Conservation (phyloP, 139 green algal species). For the Asterochloris erici region DNA sequence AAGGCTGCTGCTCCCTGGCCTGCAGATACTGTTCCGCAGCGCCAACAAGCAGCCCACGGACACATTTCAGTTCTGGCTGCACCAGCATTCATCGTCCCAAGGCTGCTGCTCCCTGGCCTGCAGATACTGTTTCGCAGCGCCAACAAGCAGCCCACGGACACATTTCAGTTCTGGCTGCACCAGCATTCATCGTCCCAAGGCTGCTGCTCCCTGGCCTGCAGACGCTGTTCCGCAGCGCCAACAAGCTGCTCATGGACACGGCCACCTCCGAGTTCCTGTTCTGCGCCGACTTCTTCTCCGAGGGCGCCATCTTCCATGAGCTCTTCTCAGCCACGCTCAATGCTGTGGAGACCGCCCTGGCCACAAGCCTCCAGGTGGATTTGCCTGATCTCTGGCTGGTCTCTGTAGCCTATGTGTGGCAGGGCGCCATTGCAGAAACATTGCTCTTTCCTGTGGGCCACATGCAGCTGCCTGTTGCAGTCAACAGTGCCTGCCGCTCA, state of each 20-base stretch:
- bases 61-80: slow-evolving; percentile 32
- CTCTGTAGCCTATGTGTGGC: too few relatives aligned
- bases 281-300: slow-evolving; percentile 90
- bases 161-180: slow-evolving; percentile 11
- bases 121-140: slow-evolving; percentile 82
- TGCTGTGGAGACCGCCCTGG: slow-evolving; percentile 74
- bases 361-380: slow-evolving; percentile 45
- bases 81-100: neutral
- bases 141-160: slow-evolving; percentile 93
- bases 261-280: slow-evolving; percentile 90
- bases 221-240: slow-evolving; percentile 84
- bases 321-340: slow-evolving; percentile 64
- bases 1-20: neutral
- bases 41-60: slow-evolving; percentile 92
- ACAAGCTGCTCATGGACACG: slow-evolving; percentile 96
- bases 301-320: slow-evolving; percentile 75
- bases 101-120: neutral
- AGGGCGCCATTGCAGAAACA: too few relatives aligned
- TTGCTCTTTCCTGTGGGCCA: too few relatives aligned
- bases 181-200: neutral
- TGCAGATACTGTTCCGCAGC: slow-evolving; percentile 78
- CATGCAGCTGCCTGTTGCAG: too few relatives aligned
- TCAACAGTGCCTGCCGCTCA: too few relatives aligned
- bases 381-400: too few relatives aligned
- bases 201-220: slow-evolving; percentile 19